Evolutionary conservation across 2,329 filamentous ascomycete species (phyloP).

Genomic region (Thielaviopsis ethacetica): DNA sequence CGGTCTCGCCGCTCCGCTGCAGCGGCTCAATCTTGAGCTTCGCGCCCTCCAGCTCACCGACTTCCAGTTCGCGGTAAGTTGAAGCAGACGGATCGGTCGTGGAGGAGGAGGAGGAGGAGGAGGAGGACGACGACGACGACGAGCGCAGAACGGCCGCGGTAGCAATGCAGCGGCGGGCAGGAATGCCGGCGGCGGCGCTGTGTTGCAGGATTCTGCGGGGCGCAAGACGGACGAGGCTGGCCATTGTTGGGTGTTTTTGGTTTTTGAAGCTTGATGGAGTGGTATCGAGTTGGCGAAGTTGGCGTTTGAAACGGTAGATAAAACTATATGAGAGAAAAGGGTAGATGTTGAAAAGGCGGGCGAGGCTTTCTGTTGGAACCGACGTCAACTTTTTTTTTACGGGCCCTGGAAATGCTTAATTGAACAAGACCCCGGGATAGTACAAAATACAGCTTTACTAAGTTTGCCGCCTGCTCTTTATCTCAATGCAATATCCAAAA

Average conservation of each 20-base stretch:
- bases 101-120: constrained; percentile 12
- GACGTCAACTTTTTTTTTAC: background rate
- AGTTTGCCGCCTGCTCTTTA: background rate
- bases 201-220: constrained; percentile 12
- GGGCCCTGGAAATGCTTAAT: background rate
- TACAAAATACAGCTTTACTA: background rate
- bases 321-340: no score
- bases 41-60: constrained; percentile 77
- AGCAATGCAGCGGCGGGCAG: constrained; percentile 14
- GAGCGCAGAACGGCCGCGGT: constrained; percentile 14
- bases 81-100: constrained; percentile 17
- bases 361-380: no score
- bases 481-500: background rate
- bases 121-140: constrained; percentile 11
- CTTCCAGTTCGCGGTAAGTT: constrained; percentile 42
- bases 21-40: constrained; percentile 84
- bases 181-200: background rate
- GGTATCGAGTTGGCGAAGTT: background rate
- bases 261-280: background rate
- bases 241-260: background rate
- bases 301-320: background rate
- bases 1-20: constrained; percentile 66
- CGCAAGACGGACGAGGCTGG: background rate
- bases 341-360: background rate
- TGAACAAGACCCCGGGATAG: background rate